A percentile compares a stretch with the other conserved stretches of the same genome.
Evolutionary conservation across 371 early-diverging fungal genomes (phyloP).

Genomic region (Chytridium lagenaria): DNA sequence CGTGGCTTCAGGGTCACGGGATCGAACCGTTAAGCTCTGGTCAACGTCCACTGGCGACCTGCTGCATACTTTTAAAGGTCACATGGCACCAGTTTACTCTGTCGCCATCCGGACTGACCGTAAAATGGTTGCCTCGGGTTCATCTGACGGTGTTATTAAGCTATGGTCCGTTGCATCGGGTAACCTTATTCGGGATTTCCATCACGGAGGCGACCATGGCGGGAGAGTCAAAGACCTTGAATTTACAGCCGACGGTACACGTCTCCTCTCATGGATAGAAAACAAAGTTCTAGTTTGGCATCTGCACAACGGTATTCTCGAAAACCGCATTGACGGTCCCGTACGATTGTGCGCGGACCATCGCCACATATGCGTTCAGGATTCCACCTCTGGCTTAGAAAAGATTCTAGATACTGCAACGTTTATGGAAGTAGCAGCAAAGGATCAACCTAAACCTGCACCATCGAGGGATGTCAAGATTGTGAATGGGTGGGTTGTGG

Average conservation of each 20-base stretch:
- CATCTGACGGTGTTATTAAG: constrained; percentile 82
- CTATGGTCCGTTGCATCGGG: constrained; percentile 81
- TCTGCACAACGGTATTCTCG: constrained; percentile 5
- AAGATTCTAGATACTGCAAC: not conserved
- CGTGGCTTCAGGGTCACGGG: constrained; percentile 92
- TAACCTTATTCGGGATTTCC: constrained; percentile 46
- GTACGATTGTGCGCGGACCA: not conserved
- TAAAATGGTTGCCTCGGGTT: constrained; percentile 75
- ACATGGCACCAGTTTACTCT: constrained; percentile 87
- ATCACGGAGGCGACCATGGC: not conserved
- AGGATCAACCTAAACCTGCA: not conserved
- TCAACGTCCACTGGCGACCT: constrained; percentile 63
- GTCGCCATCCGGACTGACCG: constrained; percentile 61
- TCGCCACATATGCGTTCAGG: constrained; percentile 3
- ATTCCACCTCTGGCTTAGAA: not conserved
- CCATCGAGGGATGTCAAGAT: not conserved
- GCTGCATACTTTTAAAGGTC: constrained; percentile 79
- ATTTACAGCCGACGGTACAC: constrained; percentile 1
- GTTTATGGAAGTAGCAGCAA: constrained; percentile 1
- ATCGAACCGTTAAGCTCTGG: constrained; percentile 87
- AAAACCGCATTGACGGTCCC: not conserved
- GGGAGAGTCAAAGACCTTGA: constrained; percentile 14
- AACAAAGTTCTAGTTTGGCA: constrained; percentile 12
- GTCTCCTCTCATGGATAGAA: constrained; percentile 13
- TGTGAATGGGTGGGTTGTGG: constrained; percentile 16